A percentile compares a stretch with the other conserved stretches of the same genome.
Conservation (phyloP, 106 monocot species). For the Narthecium ossifragum region DNA sequence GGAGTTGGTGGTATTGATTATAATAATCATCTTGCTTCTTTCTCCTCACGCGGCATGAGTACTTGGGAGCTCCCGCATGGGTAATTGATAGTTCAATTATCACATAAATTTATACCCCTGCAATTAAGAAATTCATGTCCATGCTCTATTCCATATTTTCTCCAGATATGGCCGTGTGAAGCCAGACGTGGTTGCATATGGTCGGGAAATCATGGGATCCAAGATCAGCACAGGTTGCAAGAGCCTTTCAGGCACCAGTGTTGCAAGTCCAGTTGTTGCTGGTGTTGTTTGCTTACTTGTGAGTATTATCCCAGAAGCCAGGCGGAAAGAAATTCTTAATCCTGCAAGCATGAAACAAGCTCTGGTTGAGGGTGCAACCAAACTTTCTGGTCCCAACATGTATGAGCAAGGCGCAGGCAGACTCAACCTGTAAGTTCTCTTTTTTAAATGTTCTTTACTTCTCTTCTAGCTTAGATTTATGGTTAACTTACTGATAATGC, state of each 20-base stretch:
- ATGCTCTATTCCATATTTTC: too few relatives aligned
- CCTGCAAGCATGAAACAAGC: slow-evolving; percentile 99
- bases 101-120: background rate
- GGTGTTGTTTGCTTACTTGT: slow-evolving; percentile 95
- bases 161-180: slow-evolving; percentile 97
- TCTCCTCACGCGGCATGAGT: slow-evolving; percentile 99
- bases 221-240: slow-evolving; percentile 98
- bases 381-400: slow-evolving; percentile 86
- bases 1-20: slow-evolving; percentile 99
- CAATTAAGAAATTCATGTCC: background rate
- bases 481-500: background rate
- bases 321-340: slow-evolving; percentile 69
- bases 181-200: slow-evolving; percentile 98
- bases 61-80: slow-evolving; percentile 99
- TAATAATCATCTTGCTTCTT: slow-evolving; percentile 90
- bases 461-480: too few relatives aligned
- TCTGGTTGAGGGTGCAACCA: slow-evolving; percentile 92
- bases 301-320: slow-evolving; percentile 71
- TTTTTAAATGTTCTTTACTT: background rate
- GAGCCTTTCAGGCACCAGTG: slow-evolving; percentile 95
- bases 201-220: slow-evolving; percentile 94
- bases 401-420: slow-evolving; percentile 94
- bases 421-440: slow-evolving; percentile 80
- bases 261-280: slow-evolving; percentile 97
- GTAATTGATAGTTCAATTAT: too few relatives aligned